Percentiles rank a stretch among this genome's conserved stretches.
These are phyloP conservation scores for Phytophthora colocasiae DNA, from an alignment of 352 stramenopile genomes.

Conservation along the genomic window DNA sequence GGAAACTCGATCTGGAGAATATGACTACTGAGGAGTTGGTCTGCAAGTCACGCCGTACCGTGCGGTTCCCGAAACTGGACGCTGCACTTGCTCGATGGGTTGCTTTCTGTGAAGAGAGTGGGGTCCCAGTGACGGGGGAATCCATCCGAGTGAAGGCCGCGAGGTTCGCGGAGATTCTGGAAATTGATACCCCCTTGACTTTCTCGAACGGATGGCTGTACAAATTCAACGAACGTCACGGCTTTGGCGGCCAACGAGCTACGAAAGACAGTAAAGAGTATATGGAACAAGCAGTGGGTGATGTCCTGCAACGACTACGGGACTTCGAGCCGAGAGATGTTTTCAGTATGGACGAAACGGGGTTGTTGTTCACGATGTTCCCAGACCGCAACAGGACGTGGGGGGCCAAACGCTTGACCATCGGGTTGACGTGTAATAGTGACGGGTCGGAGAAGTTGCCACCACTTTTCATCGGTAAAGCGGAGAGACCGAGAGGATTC, in stretches of 20 bases:
- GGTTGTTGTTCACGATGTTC: slow-evolving; percentile 31
- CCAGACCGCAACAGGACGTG: slow-evolving; percentile 27
- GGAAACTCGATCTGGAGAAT: too few relatives aligned
- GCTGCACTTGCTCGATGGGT: slow-evolving; percentile 35
- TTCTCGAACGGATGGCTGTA: slow-evolving; percentile 45
- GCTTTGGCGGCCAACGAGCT: too few relatives aligned
- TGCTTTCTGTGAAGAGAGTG: slow-evolving; percentile 35
- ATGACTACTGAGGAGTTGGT: too few relatives aligned
- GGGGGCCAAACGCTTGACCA: slow-evolving; percentile 37
- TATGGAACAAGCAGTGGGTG: slow-evolving; percentile 4
- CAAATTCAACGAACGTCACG: too few relatives aligned
- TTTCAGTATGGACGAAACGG: slow-evolving; percentile 41
- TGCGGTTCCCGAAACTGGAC: slow-evolving; percentile 38
- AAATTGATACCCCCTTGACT: slow-evolving; percentile 27
- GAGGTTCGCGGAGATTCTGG: slow-evolving; percentile 27
- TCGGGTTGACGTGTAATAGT: slow-evolving; percentile 38
- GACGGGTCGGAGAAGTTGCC: slow-evolving; percentile 45
- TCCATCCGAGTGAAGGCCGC: slow-evolving; percentile 30
- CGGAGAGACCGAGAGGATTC: slow-evolving; percentile 41
- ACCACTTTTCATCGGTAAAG: slow-evolving; percentile 43
- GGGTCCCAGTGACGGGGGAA: slow-evolving; percentile 32
- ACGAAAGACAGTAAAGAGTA: too few relatives aligned
- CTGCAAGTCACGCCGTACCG: slow-evolving; percentile 30
- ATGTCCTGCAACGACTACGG: slow-evolving; percentile 28
- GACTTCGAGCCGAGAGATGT: slow-evolving; percentile 22